Evolutionary conservation across 495 filamentous ascomycete species (phyloP).

Genomic region (Amphirosellinia nigrospora): DNA sequence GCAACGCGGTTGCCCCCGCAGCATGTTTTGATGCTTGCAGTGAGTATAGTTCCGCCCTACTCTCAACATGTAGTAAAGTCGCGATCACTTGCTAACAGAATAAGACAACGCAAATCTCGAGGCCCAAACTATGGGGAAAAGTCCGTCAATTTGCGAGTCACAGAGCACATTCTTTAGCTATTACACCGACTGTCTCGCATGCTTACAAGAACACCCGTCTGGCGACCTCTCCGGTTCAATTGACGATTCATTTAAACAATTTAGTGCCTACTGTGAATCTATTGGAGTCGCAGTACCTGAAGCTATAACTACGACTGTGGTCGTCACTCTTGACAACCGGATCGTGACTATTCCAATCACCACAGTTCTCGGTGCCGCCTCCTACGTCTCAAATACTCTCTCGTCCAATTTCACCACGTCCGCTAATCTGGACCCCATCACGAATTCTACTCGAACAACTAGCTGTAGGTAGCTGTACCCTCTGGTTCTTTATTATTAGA

Average conservation of each 20-base stretch:
- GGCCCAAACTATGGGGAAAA: too few species aligned
- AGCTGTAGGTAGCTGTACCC: background rate
- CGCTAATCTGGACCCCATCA: background rate
- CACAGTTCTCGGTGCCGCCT: background rate
- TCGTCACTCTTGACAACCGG: background rate
- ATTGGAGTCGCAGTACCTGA: background rate
- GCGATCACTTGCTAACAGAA: background rate
- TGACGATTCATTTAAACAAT: background rate
- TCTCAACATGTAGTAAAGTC: background rate
- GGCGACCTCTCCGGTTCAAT: background rate
- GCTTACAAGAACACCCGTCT: too few species aligned
- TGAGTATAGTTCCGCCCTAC: background rate
- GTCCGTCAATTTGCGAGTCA: too few species aligned
- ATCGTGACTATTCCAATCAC: background rate
- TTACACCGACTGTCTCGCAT: too few species aligned
- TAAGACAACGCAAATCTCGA: background rate
- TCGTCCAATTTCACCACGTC: background rate
- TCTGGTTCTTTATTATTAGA: background rate
- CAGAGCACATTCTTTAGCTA: too few species aligned
- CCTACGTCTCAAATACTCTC: background rate
- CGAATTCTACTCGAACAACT: background rate
- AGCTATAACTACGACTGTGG: background rate
- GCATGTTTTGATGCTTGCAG: background rate
- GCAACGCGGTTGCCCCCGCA: background rate
- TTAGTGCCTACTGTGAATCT: background rate